Evolutionary conservation across 2,329 filamentous ascomycete species (phyloP).

Genomic region (Pezicula neosporulosa): DNA sequence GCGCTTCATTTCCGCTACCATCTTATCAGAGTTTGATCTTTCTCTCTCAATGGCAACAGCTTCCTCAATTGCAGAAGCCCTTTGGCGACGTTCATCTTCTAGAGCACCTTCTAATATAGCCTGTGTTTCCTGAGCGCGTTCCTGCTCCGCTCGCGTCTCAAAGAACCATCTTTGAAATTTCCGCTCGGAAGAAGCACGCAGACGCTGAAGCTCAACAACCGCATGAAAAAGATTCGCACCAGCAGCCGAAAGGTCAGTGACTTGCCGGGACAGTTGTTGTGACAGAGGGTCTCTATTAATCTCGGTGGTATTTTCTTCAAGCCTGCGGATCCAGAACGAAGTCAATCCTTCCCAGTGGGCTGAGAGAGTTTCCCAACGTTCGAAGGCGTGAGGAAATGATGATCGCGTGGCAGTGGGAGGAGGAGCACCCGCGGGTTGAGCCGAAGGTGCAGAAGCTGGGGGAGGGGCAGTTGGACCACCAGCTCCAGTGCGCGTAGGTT

Average conservation of each 20-base stretch:
- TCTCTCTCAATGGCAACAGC: slow-evolving; percentile 66
- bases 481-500: slow-evolving; percentile 13
- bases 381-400: slow-evolving; percentile 92
- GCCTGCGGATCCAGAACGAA: slow-evolving; percentile 91
- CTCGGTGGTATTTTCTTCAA: slow-evolving; percentile 88
- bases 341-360: slow-evolving; percentile 98
- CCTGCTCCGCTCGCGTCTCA: slow-evolving; percentile 84
- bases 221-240: slow-evolving; percentile 97
- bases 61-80: slow-evolving; percentile 63
- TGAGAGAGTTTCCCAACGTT: slow-evolving; percentile 94
- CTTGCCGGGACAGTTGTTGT: slow-evolving; percentile 86
- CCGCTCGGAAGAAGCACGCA: slow-evolving; percentile 91
- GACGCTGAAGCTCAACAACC: slow-evolving; percentile 89
- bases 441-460: not conserved
- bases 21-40: slow-evolving; percentile 67
- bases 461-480: slow-evolving; percentile 4
- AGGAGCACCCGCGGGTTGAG: not conserved
- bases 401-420: slow-evolving; percentile 44
- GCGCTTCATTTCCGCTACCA: slow-evolving; percentile 85
- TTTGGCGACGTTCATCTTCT: slow-evolving; percentile 68
- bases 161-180: slow-evolving; percentile 99
- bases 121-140: slow-evolving; percentile 78
- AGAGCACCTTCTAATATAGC: slow-evolving; percentile 75
- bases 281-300: slow-evolving; percentile 78
- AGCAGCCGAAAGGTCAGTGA: slow-evolving; percentile 94